Conservation (phyloP, 2,329 filamentous ascomycete species). For the Claviceps sp. region DNA sequence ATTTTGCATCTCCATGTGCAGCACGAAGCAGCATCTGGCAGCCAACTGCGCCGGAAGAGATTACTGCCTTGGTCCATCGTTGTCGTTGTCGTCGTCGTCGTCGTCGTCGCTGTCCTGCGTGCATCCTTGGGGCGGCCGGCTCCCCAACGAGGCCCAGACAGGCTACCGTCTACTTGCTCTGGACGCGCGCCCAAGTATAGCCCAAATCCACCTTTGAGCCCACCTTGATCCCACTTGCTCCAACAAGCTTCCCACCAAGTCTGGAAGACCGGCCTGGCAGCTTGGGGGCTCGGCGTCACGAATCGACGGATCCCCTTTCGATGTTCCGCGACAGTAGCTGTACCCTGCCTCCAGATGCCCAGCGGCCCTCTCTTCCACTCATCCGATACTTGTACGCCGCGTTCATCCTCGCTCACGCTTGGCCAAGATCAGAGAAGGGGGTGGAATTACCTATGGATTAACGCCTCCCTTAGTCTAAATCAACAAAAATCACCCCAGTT, state of each 20-base stretch:
- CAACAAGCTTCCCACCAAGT: background rate
- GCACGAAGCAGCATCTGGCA: background rate
- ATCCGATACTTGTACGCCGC: slow-evolving; percentile 6
- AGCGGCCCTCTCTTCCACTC: slow-evolving; percentile 1
- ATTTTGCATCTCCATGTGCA: background rate
- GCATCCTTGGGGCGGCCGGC: background rate
- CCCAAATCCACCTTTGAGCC: slow-evolving; percentile 4
- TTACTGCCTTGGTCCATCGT: background rate
- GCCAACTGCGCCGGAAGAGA: background rate
- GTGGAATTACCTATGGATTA: background rate
- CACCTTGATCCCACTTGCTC: slow-evolving; percentile 3
- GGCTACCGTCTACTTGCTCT: background rate
- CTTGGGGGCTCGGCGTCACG: background rate
- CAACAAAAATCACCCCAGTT: background rate
- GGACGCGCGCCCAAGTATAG: slow-evolving; percentile 3
- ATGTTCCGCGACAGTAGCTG: background rate
- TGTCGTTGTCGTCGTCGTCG: background rate
- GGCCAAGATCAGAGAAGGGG: background rate
- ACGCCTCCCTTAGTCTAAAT: slow-evolving; percentile 2
- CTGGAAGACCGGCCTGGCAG: slow-evolving; percentile 1
- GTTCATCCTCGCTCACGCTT: slow-evolving; percentile 4
- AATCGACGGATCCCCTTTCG: background rate
- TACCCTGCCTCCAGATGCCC: slow-evolving; percentile 1
- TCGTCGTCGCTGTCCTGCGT: background rate
- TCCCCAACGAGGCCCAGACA: background rate